A percentile compares a stretch with the other conserved stretches of the same genome.
Conservation (phyloP, 116 monocot genomes). For the Iris pallida region DNA sequence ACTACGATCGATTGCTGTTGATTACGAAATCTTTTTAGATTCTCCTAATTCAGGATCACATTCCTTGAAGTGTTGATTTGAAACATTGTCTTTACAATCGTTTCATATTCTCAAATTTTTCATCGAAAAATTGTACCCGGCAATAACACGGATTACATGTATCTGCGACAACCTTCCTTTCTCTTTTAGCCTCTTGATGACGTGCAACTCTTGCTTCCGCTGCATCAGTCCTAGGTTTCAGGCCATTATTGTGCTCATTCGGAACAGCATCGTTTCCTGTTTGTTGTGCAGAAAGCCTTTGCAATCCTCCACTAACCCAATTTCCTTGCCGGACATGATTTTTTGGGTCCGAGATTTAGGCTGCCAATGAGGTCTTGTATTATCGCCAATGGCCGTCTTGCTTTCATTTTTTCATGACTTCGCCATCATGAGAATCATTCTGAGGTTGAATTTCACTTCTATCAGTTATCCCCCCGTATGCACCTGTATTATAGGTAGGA, state of each 20-base stretch:
- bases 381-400: conserved; percentile 18
- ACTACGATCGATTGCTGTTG: too few relatives aligned
- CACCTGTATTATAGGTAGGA: conserved; percentile 13
- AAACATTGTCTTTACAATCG: too few relatives aligned
- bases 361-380: conserved; percentile 59
- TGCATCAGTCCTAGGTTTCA: background rate
- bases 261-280: background rate
- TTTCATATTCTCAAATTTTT: too few relatives aligned
- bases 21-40: too few relatives aligned
- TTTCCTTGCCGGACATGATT: conserved; percentile 23
- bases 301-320: conserved; percentile 18
- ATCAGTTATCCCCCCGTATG: conserved; percentile 4
- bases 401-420: conserved; percentile 19
- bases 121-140: too few relatives aligned
- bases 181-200: conserved; percentile 18
- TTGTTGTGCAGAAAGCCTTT: conserved; percentile 16
- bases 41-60: too few relatives aligned
- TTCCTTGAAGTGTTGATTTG: too few relatives aligned
- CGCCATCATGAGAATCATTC: conserved; percentile 22
- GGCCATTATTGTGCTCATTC: conserved; percentile 3
- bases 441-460: conserved; percentile 2
- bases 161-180: conserved; percentile 5
- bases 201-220: conserved; percentile 9
- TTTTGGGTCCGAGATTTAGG: conserved; percentile 51
- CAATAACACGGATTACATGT: too few relatives aligned